Base-by-base conservation (phyloP, 345 rosid genomes). In the Salix suchowensis region DNA sequence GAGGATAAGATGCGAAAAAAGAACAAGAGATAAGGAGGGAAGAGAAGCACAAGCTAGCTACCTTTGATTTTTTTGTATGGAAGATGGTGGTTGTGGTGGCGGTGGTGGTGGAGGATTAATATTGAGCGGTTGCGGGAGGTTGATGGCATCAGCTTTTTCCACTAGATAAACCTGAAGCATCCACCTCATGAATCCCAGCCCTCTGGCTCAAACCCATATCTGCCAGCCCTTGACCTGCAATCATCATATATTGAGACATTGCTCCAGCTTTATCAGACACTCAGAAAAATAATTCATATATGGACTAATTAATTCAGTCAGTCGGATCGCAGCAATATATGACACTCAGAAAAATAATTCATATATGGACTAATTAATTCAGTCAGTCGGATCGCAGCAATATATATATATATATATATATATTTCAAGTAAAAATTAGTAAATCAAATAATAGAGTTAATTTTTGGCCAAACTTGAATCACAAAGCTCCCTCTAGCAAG, bases 171-270 rank as follows among this genome's bases (percentile, higher is more conserved):
- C 58, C 68, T 19, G 64, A 24, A 55, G 28, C 65, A 64, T 40
- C 68, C 28, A 46, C 74, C 68, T 79, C 88, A 72, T 60, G 74
- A 4, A 80, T 61, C 36, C 65, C 78, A 71, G 74, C 66, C 64
- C 81, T 75, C 70, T 81, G 80, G 75, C 76, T 83, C 77, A 85
- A 81, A 77, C 80, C 79, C 80, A 73, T 71, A 68, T 80, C 81
- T 79, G 79, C 73, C 83, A 70, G 85, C 65, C 76, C 88, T 70
- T 70, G 84, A 82, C 89, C 92, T 89, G 89, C 74, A 82, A 82
- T 66, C 70, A 77, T 67, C 65, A 81, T 58, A 76, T n/a, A 65
- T 34, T 40, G 64, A 85, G 61, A 70, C 76, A 66, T 70, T 76
- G 79, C 67, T 78, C 52, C 73, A 58, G 74, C 80, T 80, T 83